Conservation (phyloP, 257 asterid species). For the Forsythia suspensa region DNA sequence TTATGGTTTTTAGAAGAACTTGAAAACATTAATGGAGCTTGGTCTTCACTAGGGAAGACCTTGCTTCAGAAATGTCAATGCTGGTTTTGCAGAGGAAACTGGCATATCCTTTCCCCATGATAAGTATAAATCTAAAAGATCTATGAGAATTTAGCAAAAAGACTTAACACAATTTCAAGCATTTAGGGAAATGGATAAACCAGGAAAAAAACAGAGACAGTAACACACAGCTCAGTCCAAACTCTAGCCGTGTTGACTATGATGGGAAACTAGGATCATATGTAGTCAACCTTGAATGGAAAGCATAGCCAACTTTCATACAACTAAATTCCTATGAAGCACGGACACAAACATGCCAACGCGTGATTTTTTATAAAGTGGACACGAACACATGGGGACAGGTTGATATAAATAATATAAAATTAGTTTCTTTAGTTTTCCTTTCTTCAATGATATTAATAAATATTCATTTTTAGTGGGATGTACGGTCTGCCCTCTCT, state of each 20-base stretch:
- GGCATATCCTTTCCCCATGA: background rate
- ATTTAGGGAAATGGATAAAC: background rate
- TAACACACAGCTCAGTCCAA: background rate
- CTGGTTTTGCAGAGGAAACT: background rate
- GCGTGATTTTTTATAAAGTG: background rate
- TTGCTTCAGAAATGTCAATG: background rate
- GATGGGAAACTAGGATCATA: background rate
- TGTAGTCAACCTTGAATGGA: background rate
- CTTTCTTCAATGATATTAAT: too few relatives aligned
- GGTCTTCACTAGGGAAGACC: too few relatives aligned
- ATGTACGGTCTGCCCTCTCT: too few relatives aligned
- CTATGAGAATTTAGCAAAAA: background rate
- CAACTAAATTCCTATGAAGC: background rate
- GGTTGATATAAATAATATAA: too few relatives aligned
- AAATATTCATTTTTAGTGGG: too few relatives aligned
- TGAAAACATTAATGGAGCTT: background rate
- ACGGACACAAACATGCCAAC: background rate
- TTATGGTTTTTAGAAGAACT: background rate
- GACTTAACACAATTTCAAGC: background rate
- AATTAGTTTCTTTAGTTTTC: too few relatives aligned
- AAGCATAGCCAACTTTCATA: background rate
- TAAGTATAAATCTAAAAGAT: background rate
- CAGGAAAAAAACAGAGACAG: background rate
- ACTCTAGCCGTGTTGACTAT: background rate
- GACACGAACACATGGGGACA: background rate